Conservation (phyloP, 148 eudicot genomes). For the Chenopodium formosanum region DNA sequence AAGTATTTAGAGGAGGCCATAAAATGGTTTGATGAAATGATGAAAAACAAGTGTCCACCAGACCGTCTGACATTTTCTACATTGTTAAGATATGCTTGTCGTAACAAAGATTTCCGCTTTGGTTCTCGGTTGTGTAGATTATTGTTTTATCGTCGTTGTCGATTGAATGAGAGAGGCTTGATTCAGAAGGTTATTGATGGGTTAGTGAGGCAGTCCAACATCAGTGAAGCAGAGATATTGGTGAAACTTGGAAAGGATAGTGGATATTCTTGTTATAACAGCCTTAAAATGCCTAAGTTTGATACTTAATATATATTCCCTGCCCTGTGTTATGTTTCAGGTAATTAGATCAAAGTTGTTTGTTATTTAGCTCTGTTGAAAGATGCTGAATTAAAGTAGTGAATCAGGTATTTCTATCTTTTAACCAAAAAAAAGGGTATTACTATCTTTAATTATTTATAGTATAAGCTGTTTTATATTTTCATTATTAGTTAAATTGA, state of each 20-base stretch:
- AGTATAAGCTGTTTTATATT: neutral
- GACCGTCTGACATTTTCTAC: slow-evolving; percentile 7
- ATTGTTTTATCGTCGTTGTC: slow-evolving; percentile 12
- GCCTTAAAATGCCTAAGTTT: slow-evolving; percentile 18
- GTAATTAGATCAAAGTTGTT: neutral
- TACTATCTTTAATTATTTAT: neutral
- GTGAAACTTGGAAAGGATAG: slow-evolving; percentile 29
- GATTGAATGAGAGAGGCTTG: slow-evolving; percentile 18
- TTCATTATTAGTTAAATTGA: neutral
- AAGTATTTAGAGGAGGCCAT: slow-evolving; percentile 30
- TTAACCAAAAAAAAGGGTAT: too few species aligned
- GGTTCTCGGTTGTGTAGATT: slow-evolving; percentile 27
- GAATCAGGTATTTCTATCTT: neutral
- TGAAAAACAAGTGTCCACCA: slow-evolving; percentile 10
- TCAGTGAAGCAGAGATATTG: slow-evolving; percentile 27
- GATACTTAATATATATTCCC: neutral
- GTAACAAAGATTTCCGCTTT: slow-evolving; percentile 29
- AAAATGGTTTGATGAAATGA: slow-evolving; percentile 28
- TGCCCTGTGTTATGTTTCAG: neutral
- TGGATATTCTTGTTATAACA: slow-evolving; percentile 25
- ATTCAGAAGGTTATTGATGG: slow-evolving; percentile 38
- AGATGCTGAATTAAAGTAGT: neutral
- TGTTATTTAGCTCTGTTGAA: neutral
- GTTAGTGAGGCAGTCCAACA: slow-evolving; percentile 29
- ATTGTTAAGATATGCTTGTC: slow-evolving; percentile 34